Conservation (phyloP, 768 basidiomycete genomes). For the Boletus rubroflammeus region DNA sequence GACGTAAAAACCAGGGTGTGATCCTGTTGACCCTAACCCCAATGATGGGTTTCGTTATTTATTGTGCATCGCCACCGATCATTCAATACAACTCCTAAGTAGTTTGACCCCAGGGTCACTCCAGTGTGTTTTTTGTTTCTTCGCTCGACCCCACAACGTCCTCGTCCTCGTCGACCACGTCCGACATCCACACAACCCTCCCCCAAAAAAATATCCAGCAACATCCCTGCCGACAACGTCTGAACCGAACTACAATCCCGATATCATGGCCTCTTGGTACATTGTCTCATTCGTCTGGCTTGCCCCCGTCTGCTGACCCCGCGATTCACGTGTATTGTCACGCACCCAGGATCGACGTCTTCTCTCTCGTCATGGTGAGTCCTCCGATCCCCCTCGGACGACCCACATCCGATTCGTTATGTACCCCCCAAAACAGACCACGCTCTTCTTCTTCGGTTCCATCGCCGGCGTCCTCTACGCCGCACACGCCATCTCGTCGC, state of each 20-base stretch:
- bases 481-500: conserved; percentile 38
- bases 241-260: background rate
- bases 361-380: conserved; percentile 16
- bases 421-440: conserved; percentile 25
- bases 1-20: background rate
- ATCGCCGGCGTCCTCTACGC: conserved; percentile 42
- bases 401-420: background rate
- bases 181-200: background rate
- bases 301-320: background rate
- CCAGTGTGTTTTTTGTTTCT: too few relatives aligned
- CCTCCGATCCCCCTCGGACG: background rate
- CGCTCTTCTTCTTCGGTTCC: conserved; percentile 44
- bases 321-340: background rate
- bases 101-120: too few relatives aligned
- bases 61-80: background rate
- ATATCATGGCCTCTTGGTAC: conserved; percentile 17
- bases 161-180: too few relatives aligned
- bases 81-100: background rate
- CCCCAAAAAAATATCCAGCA: background rate
- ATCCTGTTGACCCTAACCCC: background rate
- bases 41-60: background rate
- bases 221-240: background rate
- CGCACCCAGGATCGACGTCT: conserved; percentile 14
- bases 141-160: too few relatives aligned
- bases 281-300: background rate